Percentiles rank a stretch among this genome's conserved stretches.
These are phyloP conservation scores for Margaritispora aquatica DNA, from an alignment of 495 filamentous ascomycete species.

Conservation along the genomic window DNA sequence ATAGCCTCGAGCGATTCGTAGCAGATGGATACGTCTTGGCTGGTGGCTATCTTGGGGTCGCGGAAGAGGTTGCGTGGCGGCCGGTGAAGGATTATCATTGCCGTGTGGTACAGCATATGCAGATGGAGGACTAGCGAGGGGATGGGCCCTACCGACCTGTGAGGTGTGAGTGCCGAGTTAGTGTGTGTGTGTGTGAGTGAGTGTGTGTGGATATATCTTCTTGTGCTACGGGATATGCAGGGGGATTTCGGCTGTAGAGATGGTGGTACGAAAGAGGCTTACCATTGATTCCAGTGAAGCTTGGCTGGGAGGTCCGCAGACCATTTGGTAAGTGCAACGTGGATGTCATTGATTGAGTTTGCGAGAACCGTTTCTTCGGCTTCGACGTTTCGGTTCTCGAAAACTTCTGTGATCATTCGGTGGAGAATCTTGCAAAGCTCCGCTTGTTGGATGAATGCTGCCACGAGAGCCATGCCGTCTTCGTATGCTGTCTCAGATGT, in stretches of 20 bases:
- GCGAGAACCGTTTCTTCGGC: conserved; percentile 23
- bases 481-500: conserved; percentile 26
- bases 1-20: conserved; percentile 28
- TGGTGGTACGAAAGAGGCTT: neutral
- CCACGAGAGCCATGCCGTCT: conserved; percentile 25
- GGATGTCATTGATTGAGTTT: conserved; percentile 25
- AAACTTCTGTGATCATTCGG: conserved; percentile 31
- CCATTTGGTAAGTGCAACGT: conserved; percentile 28
- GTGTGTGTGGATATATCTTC: neutral
- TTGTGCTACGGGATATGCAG: neutral
- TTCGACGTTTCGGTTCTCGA: conserved; percentile 26
- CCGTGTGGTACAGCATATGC: conserved; percentile 30
- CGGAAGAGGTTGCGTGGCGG: conserved; percentile 25
- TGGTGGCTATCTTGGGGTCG: conserved; percentile 17
- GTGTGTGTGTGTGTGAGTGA: too few relatives aligned
- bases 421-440: conserved; percentile 30
- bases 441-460: conserved; percentile 24
- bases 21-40: conserved; percentile 27
- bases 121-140: conserved; percentile 26
- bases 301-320: conserved; percentile 23
- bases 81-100: conserved; percentile 30
- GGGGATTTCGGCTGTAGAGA: neutral
- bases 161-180: too few relatives aligned
- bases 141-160: conserved; percentile 21
- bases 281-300: conserved; percentile 30